These are phyloP conservation scores for Phellinidium pouzarii DNA, from an alignment of 1,284 basidiomycete species.

Conservation along the genomic window DNA sequence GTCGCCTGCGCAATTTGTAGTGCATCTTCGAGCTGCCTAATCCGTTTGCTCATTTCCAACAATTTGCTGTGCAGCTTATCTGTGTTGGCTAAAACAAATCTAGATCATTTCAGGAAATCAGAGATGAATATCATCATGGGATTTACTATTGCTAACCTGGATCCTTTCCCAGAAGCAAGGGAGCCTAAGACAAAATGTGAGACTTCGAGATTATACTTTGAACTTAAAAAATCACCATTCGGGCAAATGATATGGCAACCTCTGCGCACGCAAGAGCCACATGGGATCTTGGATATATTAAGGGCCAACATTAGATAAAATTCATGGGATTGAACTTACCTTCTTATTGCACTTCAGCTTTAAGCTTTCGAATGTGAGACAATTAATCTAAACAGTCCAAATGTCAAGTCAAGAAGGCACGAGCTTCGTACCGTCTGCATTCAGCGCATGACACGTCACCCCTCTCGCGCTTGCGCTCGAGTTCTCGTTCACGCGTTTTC, in stretches of 20 bases:
- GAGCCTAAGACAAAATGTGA: conserved; percentile 4
- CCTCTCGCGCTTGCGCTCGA: conserved; percentile 10
- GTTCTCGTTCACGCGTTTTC: conserved; percentile 10
- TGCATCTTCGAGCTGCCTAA: conserved; percentile 18
- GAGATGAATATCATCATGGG: neutral
- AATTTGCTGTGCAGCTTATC: conserved; percentile 16
- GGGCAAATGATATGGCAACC: conserved; percentile 18
- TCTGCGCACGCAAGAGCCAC: conserved; percentile 14
- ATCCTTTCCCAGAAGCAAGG: conserved; percentile 14
- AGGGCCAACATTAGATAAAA: neutral
- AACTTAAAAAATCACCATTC: conserved; percentile 5
- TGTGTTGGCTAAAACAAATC: conserved; percentile 18
- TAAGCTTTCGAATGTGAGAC: conserved; percentile 4
- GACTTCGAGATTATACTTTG: too few species aligned
- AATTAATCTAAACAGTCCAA: too few species aligned
- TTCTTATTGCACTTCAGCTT: conserved; percentile 19
- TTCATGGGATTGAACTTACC: neutral
- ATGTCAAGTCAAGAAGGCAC: neutral
- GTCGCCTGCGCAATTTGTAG: conserved; percentile 13
- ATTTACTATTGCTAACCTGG: conserved; percentile 3
- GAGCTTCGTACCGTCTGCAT: conserved; percentile 13
- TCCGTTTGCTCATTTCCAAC: conserved; percentile 18
- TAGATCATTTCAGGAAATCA: neutral
- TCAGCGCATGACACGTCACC: conserved; percentile 18
- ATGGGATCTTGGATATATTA: conserved; percentile 7